phyloP scores from a whole-genome alignment of 129 eudicot genomes.

The Chrysanthemum makinoi region DNA sequence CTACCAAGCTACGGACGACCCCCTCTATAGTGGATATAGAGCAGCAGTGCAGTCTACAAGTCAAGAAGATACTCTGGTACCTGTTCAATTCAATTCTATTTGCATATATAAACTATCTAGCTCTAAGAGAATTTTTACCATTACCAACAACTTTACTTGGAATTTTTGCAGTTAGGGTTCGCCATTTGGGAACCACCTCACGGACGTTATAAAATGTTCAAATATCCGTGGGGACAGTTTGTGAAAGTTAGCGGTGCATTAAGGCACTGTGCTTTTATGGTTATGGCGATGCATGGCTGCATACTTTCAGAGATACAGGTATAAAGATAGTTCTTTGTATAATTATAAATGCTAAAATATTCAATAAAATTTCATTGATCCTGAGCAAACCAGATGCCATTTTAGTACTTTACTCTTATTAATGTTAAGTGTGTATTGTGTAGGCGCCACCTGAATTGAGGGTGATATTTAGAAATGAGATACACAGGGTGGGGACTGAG shows the following conservation, averaged over 20 bases:
- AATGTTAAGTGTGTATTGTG: too few species aligned
- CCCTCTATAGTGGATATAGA: slow-evolving; percentile 68
- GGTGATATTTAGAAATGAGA: slow-evolving; percentile 51
- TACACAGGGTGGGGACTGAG: slow-evolving; percentile 67
- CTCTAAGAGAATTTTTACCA: background rate
- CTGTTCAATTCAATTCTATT: background rate
- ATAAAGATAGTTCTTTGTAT: too few species aligned
- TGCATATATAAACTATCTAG: background rate
- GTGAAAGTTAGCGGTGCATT: slow-evolving; percentile 84
- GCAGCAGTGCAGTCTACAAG: slow-evolving; percentile 75
- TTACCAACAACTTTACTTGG: background rate
- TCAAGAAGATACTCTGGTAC: slow-evolving; percentile 85
- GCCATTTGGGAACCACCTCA: slow-evolving; percentile 97
- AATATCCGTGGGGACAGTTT: slow-evolving; percentile 76
- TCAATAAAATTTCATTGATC: too few species aligned
- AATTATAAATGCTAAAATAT: too few species aligned
- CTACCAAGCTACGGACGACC: slow-evolving; percentile 83
- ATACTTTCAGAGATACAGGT: slow-evolving; percentile 96
- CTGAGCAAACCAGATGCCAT: too few species aligned
- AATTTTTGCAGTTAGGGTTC: slow-evolving; percentile 51
- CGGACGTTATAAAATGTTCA: slow-evolving; percentile 68
- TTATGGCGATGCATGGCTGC: slow-evolving; percentile 93
- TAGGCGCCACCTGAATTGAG: slow-evolving; percentile 76
- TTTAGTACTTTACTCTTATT: too few species aligned
- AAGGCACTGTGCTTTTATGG: slow-evolving; percentile 87